These are phyloP conservation scores for Mortierella claussenii DNA, from an alignment of 192 early-diverging fungal genomes.

Conservation along the genomic window DNA sequence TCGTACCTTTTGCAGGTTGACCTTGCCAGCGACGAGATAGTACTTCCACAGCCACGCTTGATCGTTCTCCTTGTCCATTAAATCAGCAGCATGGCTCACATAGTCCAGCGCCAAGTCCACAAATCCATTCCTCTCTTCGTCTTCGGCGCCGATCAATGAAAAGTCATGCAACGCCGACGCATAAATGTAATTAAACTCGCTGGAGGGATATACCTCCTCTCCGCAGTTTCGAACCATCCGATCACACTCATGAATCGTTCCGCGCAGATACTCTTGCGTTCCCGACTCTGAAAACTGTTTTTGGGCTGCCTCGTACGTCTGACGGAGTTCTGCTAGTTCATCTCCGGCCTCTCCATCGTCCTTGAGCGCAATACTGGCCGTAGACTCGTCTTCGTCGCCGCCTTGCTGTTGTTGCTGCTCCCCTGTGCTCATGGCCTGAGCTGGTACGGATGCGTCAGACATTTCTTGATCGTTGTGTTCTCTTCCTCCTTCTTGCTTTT, in stretches of 20 bases:
- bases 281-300: slow-evolving; percentile 56
- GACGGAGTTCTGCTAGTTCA: slow-evolving; percentile 59
- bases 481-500: background rate
- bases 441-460: background rate
- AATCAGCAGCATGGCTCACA: slow-evolving; percentile 38
- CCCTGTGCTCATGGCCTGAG: slow-evolving; percentile 1
- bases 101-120: slow-evolving; percentile 42
- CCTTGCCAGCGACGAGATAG: slow-evolving; percentile 46
- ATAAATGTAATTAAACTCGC: slow-evolving; percentile 60
- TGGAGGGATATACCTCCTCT: slow-evolving; percentile 42
- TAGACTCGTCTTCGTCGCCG: slow-evolving; percentile 4
- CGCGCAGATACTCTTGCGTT: slow-evolving; percentile 56
- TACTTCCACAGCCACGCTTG: slow-evolving; percentile 43
- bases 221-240: slow-evolving; percentile 64
- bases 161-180: slow-evolving; percentile 62
- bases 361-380: slow-evolving; percentile 54
- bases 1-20: slow-evolving; percentile 39
- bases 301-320: slow-evolving; percentile 60
- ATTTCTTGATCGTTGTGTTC: slow-evolving; percentile 17
- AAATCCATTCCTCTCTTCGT: slow-evolving; percentile 34
- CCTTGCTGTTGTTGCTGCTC: background rate
- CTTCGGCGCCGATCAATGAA: slow-evolving; percentile 41
- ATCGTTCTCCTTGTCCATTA: slow-evolving; percentile 11
- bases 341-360: slow-evolving; percentile 62
- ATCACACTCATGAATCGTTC: slow-evolving; percentile 65